phyloP scores from a whole-genome alignment of 345 rosid species.

The Lumnitzera racemosa region DNA sequence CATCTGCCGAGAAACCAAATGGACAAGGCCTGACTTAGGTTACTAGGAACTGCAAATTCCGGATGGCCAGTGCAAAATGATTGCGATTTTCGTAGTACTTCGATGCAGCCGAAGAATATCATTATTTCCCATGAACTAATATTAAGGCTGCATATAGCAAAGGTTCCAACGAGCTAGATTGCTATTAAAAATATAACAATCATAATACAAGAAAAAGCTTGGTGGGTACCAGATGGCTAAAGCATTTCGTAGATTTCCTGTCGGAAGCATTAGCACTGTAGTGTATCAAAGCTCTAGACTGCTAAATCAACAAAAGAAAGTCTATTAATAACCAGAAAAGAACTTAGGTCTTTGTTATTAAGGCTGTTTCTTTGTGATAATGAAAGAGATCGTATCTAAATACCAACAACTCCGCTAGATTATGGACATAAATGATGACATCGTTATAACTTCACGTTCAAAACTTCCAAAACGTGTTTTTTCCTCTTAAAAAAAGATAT shows the following conservation, averaged over 20 bases:
- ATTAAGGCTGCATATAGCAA: constrained; percentile 38
- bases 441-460: constrained; percentile 22
- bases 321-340: too few relatives aligned
- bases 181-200: background rate
- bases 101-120: constrained; percentile 71
- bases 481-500: too few relatives aligned
- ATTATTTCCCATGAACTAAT: constrained; percentile 79
- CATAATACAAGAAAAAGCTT: background rate
- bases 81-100: constrained; percentile 26
- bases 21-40: too few relatives aligned
- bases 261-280: constrained; percentile 54
- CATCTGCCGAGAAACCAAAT: background rate
- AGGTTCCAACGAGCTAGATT: background rate
- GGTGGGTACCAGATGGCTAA: constrained; percentile 56
- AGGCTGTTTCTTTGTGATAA: too few relatives aligned
- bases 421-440: too few relatives aligned
- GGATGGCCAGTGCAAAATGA: background rate
- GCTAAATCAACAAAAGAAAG: constrained; percentile 8
- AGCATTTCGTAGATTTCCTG: constrained; percentile 65
- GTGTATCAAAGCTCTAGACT: constrained; percentile 89
- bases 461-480: too few relatives aligned
- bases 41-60: too few relatives aligned
- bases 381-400: too few relatives aligned
- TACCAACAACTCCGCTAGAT: too few relatives aligned
- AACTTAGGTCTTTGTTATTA: too few relatives aligned